Evolutionary conservation across 2,329 filamentous ascomycete species (phyloP).

Genomic region (Microdochium trichocladiopsis): DNA sequence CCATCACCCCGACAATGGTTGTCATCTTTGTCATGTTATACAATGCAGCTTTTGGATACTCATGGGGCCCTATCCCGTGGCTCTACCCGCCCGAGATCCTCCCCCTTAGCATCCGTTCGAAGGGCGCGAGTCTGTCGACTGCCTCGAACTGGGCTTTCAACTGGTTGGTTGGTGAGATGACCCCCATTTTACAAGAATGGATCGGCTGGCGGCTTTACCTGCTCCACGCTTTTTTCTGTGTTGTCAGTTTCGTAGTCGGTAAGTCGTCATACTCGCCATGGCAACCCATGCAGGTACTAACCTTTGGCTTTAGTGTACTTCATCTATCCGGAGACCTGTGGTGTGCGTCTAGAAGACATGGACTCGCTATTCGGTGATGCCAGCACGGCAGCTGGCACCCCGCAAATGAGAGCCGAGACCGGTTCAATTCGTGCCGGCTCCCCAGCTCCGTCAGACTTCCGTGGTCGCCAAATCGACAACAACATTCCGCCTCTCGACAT

Average conservation of each 20-base stretch:
- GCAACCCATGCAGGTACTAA: slow-evolving; percentile 9
- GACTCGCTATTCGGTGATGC: slow-evolving; percentile 89
- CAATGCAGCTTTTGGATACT: slow-evolving; percentile 92
- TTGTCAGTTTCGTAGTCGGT: slow-evolving; percentile 93
- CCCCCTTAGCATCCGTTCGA: slow-evolving; percentile 90
- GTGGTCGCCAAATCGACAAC: slow-evolving; percentile 50
- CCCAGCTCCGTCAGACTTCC: slow-evolving; percentile 70
- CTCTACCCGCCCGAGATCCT: slow-evolving; percentile 98
- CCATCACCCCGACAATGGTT: slow-evolving; percentile 70
- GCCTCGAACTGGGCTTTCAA: slow-evolving; percentile 98
- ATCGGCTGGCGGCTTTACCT: slow-evolving; percentile 94
- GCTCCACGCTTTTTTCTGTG: slow-evolving; percentile 94
- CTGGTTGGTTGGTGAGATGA: slow-evolving; percentile 93
- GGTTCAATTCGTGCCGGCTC: slow-evolving; percentile 74
- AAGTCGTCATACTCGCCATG: slow-evolving; percentile 31
- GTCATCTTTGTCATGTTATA: slow-evolving; percentile 97
- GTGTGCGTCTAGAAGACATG: slow-evolving; percentile 95
- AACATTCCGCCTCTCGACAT: slow-evolving; percentile 78
- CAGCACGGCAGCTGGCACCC: slow-evolving; percentile 72
- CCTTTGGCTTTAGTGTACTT: slow-evolving; percentile 67
- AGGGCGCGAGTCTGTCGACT: slow-evolving; percentile 92
- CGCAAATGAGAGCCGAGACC: slow-evolving; percentile 65
- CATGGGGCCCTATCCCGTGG: slow-evolving; percentile 97
- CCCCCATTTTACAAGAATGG: slow-evolving; percentile 82
- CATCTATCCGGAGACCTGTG: slow-evolving; percentile 93